A percentile compares a stretch with the other conserved stretches of the same genome.
Evolutionary conservation across 768 basidiomycete species (phyloP).

Genomic region (Mycena sanguinolenta): DNA sequence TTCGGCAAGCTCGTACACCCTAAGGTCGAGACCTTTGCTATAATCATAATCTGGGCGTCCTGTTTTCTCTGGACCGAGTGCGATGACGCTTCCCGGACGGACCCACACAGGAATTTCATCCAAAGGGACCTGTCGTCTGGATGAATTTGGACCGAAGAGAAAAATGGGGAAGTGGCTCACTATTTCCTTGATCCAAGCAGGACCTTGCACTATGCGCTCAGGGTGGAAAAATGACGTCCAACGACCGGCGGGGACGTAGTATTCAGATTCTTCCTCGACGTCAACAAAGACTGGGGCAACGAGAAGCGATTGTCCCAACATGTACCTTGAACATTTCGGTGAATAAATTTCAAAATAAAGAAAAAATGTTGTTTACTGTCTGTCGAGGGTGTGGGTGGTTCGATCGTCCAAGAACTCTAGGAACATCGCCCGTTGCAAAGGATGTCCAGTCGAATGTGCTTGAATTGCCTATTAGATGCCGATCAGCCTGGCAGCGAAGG

Average conservation of each 20-base stretch:
- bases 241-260: slow-evolving; percentile 70
- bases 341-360: background rate
- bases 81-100: slow-evolving; percentile 67
- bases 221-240: slow-evolving; percentile 75
- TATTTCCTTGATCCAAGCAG: slow-evolving; percentile 69
- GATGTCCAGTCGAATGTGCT: slow-evolving; percentile 65
- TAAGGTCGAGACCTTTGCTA: slow-evolving; percentile 60
- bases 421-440: slow-evolving; percentile 76
- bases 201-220: slow-evolving; percentile 66
- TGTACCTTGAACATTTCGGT: slow-evolving; percentile 38
- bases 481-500: background rate
- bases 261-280: slow-evolving; percentile 65
- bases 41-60: slow-evolving; percentile 75
- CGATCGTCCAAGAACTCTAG: slow-evolving; percentile 72
- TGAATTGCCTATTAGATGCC: slow-evolving; percentile 59
- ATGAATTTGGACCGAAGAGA: background rate
- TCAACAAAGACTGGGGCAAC: slow-evolving; percentile 75
- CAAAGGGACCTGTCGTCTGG: slow-evolving; percentile 61
- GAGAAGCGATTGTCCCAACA: slow-evolving; percentile 65
- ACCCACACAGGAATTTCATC: slow-evolving; percentile 79
- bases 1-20: slow-evolving; percentile 65
- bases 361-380: slow-evolving; percentile 65
- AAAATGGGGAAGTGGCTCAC: slow-evolving; percentile 9
- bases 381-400: slow-evolving; percentile 71
- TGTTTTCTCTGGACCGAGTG: slow-evolving; percentile 66